Evolutionary conservation across 306 rosid genomes (phyloP).

Genomic region (Mucuna pruriens): DNA sequence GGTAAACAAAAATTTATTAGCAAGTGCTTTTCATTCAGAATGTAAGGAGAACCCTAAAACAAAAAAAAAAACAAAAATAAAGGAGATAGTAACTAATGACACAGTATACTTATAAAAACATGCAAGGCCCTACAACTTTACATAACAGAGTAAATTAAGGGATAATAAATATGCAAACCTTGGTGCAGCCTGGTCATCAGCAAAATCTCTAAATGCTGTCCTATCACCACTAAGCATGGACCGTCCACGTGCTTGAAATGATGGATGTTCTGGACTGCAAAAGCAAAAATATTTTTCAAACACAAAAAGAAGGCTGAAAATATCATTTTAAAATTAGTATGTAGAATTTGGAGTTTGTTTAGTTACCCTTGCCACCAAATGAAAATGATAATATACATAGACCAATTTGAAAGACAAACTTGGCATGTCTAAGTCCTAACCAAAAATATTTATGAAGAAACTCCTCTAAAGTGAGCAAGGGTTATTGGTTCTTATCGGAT

Average conservation of each 20-base stretch:
- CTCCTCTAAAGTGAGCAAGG: background rate
- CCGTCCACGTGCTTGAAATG: constrained; percentile 82
- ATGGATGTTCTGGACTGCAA: constrained; percentile 99
- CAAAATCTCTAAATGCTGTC: constrained; percentile 77
- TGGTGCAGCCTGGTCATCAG: constrained; percentile 86
- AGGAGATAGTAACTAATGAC: constrained; percentile 3
- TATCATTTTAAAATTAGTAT: constrained; percentile 21
- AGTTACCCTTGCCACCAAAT: constrained; percentile 18
- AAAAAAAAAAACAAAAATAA: background rate
- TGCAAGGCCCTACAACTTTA: constrained; percentile 10
- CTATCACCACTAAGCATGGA: constrained; percentile 97
- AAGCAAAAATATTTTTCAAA: constrained; percentile 43
- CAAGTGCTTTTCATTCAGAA: constrained; percentile 3
- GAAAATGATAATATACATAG: constrained; percentile 30
- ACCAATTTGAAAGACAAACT: constrained; percentile 8
- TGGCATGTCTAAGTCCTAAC: background rate
- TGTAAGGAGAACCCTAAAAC: background rate
- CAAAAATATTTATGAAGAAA: background rate
- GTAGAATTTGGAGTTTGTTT: constrained; percentile 6
- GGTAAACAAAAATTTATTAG: background rate
- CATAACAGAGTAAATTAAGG: constrained; percentile 12
- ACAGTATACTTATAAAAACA: background rate
- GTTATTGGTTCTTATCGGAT: background rate
- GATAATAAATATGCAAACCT: constrained; percentile 63
- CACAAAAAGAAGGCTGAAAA: constrained; percentile 12